Evolutionary conservation across 345 rosid genomes (phyloP), one percentile per base, ranked within the genome.

Genomic region (Carallia pectinifolia): DNA sequence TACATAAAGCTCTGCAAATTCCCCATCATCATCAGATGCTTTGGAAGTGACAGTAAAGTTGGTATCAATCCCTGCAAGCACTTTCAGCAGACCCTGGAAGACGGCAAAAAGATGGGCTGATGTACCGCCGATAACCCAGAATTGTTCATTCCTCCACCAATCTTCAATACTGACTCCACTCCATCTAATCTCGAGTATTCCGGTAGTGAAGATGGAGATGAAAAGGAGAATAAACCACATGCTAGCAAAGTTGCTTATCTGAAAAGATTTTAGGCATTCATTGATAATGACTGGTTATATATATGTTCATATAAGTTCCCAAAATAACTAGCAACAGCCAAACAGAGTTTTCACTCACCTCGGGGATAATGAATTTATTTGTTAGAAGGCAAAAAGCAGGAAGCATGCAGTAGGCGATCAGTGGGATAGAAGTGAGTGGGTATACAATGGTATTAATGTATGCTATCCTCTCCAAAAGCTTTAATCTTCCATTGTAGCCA

Each of bases 101-200:
- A 95, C 99, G 0, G 99, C 99, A 52, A 95, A 95, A 40, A 95
- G 93, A 81, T 95, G 99, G 58, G 99, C 98, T 0, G 99, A 95
- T 53, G 99, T 95, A 34, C 99, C 99, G 54, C 99, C 99, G 3
- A 95, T 95, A 73, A 94, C 98, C 98, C 98, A 94, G 77, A 94
- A 94, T 79, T 94, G 98, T 80, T 94, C 98, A 40, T 94, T 95
- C 73, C 99, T 95, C 99, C 99, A 95, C 99, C 97, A 95, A 73
- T 95, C 99, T 58, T 95, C 99, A 58, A 95, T 89, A 70, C 97
- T 77, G 36, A 95, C 88, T 61, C 97, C 97, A 50, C 98, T 92
- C 99, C 99, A 95, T 75, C 99, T 85, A 48, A 95, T 80, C 84
- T 95, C 99, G 37, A 95, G 84, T 61, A 95, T 95, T 62, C 97